These are phyloP conservation scores for Quercus cerris DNA, from an alignment of 306 rosid species.

Conservation along the genomic window DNA sequence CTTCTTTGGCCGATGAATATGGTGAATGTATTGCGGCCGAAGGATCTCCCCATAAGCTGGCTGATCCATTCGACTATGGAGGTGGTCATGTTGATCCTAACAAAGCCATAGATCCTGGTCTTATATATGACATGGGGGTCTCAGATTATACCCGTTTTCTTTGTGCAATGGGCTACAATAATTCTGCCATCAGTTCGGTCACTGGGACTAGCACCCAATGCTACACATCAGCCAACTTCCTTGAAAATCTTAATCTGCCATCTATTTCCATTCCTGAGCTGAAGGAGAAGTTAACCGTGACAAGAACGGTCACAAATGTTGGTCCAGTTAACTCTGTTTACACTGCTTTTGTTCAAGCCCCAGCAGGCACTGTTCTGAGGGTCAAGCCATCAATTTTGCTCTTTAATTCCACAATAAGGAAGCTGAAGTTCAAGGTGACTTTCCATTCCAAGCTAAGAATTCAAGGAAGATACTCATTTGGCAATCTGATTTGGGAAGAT, in stretches of 20 bases:
- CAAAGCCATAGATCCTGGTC: conserved; percentile 53
- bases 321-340: conserved; percentile 45
- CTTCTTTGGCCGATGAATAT: conserved; percentile 45
- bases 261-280: conserved; percentile 56
- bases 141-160: conserved; percentile 49
- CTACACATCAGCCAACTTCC: conserved; percentile 22
- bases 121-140: conserved; percentile 41
- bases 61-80: conserved; percentile 63
- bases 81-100: conserved; percentile 62
- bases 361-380: conserved; percentile 34
- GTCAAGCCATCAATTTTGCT: conserved; percentile 38
- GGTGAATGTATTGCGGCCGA: conserved; percentile 47
- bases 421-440: conserved; percentile 41
- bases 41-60: conserved; percentile 63
- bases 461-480: conserved; percentile 53
- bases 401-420: conserved; percentile 33
- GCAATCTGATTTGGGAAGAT: conserved; percentile 59
- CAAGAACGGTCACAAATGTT: conserved; percentile 59
- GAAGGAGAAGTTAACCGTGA: conserved; percentile 28
- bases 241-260: conserved; percentile 50
- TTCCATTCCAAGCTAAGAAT: conserved; percentile 33
- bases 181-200: conserved; percentile 39
- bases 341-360: conserved; percentile 37
- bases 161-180: conserved; percentile 63
- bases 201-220: conserved; percentile 29